Base-by-base conservation (phyloP, 2,329 filamentous ascomycete genomes). In the Pyricularia pennisetigena region DNA sequence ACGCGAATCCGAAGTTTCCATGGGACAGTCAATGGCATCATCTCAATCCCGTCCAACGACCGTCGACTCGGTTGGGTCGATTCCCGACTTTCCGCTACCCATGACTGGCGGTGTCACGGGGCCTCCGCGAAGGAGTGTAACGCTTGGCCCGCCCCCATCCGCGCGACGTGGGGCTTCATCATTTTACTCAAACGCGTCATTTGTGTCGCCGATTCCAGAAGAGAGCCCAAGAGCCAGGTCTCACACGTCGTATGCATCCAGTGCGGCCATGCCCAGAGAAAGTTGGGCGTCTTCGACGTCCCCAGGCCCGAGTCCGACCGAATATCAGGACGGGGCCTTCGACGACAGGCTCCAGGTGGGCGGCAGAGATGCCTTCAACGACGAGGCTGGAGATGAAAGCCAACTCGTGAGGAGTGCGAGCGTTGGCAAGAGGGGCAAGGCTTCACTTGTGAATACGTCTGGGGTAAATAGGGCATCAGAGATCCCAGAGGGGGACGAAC, bases 191-290 rank as follows among this genome's bases (percentile, higher is more conserved):
- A 85, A 83, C 71, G 78, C 82, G 14, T 90, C 89, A 0, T 89
- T 84, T 69, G 89, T 93, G 29, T 90, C 90, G 0, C 90, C 91
- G 0, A 93, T 94, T 67, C 89, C 88, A 0, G 91, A 93, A 76
- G 90, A 93, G 74, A 86, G 83, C 70, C 82, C 85, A 0, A 81
- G 83, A 28, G 80, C 83, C 3, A 79, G 82, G 68, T 87, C 87
- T 0, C 85, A 87, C 74, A 82, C 82, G 30, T 92, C 90, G 0
- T 89, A 86, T 73, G 90, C 87, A 26, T 93, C 91, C 2, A 93
- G 90, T 72, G 85, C 87, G 49, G 90, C 86, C 0, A 91, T 93
- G 75, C 90, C 90, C 0, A 30, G 49, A 54, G 85, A 87, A 24
- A 87, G 82, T 72, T 93, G 89, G 86, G 86, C 82, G 4, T 84